Conservation (phyloP, 1,284 basidiomycete species). For the Gymnopus androsaceus region DNA sequence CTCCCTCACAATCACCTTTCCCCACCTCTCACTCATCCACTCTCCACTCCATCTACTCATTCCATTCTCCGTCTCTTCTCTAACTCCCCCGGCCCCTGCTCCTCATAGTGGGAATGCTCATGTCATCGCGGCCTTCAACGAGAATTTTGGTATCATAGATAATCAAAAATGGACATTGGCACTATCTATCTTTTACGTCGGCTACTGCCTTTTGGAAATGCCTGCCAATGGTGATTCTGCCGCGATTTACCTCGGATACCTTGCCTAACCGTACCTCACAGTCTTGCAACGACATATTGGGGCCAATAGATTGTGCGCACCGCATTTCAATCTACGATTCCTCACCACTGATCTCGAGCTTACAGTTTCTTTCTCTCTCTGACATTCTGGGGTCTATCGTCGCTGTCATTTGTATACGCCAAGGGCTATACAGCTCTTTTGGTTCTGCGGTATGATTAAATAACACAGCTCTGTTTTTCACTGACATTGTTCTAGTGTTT, state of each 20-base stretch:
- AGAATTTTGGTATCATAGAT: slow-evolving; percentile 50
- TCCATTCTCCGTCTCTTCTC: not conserved
- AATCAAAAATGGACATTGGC: slow-evolving; percentile 59
- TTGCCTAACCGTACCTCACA: slow-evolving; percentile 20
- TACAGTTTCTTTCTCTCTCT: slow-evolving; percentile 55
- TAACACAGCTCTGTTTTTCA: not conserved
- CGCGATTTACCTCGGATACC: not conserved
- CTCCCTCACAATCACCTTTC: no score
- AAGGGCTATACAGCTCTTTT: slow-evolving; percentile 53
- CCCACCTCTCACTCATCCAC: no score
- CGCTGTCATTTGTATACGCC: slow-evolving; percentile 54
- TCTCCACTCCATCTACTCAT: no score
- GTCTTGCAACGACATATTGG: slow-evolving; percentile 59
- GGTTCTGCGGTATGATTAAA: slow-evolving; percentile 41
- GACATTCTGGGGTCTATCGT: slow-evolving; percentile 52
- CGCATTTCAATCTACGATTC: not conserved
- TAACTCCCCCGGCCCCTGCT: not conserved
- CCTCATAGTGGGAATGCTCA: slow-evolving; percentile 57
- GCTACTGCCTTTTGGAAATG: slow-evolving; percentile 57
- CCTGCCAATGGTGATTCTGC: slow-evolving; percentile 49
- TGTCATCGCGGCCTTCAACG: slow-evolving; percentile 51
- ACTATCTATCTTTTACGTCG: slow-evolving; percentile 58
- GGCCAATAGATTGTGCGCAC: slow-evolving; percentile 53
- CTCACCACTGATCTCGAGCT: not conserved
- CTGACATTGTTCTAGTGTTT: slow-evolving; percentile 29